phyloP scores from a whole-genome alignment of 108 stramenopile species.

The Conticribra guillardii region DNA sequence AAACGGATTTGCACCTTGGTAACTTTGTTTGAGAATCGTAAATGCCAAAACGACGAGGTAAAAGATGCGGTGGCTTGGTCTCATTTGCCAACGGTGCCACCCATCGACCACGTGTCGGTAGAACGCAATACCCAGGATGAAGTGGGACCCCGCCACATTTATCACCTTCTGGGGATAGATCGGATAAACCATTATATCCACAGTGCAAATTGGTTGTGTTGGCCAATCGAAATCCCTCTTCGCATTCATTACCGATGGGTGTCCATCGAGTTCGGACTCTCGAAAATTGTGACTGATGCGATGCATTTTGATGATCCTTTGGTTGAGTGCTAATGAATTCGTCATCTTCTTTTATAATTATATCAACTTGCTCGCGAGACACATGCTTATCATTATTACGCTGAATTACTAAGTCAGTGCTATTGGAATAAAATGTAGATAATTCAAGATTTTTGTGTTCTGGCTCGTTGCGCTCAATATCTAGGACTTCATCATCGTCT shows the following conservation, averaged over 20 bases:
- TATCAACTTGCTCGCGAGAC: too few relatives aligned
- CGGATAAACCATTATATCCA: background rate
- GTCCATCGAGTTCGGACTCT: background rate
- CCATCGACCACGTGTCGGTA: slow-evolving; percentile 26
- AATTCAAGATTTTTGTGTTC: too few relatives aligned
- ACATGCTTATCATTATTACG: too few relatives aligned
- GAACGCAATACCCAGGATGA: slow-evolving; percentile 18
- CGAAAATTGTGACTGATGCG: background rate
- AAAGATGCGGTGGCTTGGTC: background rate
- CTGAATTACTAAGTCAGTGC: too few relatives aligned
- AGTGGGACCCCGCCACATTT: slow-evolving; percentile 26
- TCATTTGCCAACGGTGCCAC: background rate
- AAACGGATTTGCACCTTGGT: slow-evolving; percentile 18
- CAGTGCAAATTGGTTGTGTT: slow-evolving; percentile 24
- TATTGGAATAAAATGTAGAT: too few relatives aligned
- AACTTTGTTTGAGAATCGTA: background rate
- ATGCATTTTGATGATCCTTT: too few relatives aligned
- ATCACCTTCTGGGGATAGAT: background rate
- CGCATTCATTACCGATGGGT: background rate
- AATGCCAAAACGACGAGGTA: slow-evolving; percentile 27
- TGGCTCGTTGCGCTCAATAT: too few relatives aligned
- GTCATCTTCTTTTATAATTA: too few relatives aligned
- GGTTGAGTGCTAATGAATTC: too few relatives aligned
- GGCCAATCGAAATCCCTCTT: slow-evolving; percentile 10
- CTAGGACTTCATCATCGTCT: too few relatives aligned